These are phyloP conservation scores for Allium fistulosum DNA, from an alignment of 106 monocot genomes.

Conservation along the genomic window DNA sequence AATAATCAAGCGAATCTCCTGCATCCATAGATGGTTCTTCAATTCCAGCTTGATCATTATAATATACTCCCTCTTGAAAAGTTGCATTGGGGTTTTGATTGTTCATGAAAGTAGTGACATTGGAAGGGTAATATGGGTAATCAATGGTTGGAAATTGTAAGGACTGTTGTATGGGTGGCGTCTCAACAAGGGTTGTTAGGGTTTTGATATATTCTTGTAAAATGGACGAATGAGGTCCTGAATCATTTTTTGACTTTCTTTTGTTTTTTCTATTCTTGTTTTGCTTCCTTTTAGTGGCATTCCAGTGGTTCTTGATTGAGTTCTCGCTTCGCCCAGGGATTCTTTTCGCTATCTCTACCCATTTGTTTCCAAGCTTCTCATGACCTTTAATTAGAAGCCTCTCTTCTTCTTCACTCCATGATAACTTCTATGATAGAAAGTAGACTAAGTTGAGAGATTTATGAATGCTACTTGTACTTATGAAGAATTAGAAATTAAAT, in stretches of 20 bases:
- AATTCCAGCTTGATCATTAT: background rate
- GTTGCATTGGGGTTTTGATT: conserved; percentile 1
- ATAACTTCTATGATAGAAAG: conserved; percentile 45
- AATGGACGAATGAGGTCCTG: conserved; percentile 15
- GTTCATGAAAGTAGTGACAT: background rate
- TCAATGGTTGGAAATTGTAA: background rate
- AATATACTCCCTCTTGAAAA: background rate
- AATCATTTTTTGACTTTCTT: conserved; percentile 10
- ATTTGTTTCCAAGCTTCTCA: conserved; percentile 55
- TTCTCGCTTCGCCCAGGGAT: conserved; percentile 79
- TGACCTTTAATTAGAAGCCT: conserved; percentile 54
- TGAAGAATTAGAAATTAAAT: too few relatives aligned
- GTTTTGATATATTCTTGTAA: conserved; percentile 64
- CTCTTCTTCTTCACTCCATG: conserved; percentile 84
- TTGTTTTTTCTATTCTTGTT: conserved; percentile 38
- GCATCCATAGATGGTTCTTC: background rate
- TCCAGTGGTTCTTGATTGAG: conserved; percentile 96
- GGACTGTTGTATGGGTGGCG: background rate
- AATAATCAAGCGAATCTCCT: background rate
- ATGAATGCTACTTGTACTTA: too few relatives aligned
- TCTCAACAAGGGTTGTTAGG: background rate
- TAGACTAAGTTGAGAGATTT: too few relatives aligned
- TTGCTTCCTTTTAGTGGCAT: conserved; percentile 66
- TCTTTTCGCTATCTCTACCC: conserved; percentile 69
- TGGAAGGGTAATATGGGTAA: background rate